These are phyloP conservation scores for Penicillium sp. DNA, from an alignment of 2,329 filamentous ascomycete species.

Conservation along the genomic window DNA sequence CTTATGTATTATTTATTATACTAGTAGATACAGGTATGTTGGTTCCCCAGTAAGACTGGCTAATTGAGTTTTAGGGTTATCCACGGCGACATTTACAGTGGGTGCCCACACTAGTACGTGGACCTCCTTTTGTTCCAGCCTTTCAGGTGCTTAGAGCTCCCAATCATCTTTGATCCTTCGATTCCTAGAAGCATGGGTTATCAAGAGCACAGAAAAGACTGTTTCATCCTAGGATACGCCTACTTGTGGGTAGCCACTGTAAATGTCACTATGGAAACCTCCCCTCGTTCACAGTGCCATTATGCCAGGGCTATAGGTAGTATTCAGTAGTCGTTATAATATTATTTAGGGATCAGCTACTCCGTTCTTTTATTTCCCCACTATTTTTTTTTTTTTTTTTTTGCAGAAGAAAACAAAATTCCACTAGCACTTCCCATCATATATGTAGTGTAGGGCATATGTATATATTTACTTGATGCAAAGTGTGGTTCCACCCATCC, in stretches of 20 bases:
- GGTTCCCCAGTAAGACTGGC: neutral
- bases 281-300: too few species aligned
- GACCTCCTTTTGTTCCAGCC: neutral
- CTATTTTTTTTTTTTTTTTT: too few species aligned
- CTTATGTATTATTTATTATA: neutral
- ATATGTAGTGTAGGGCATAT: too few species aligned
- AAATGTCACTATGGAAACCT: neutral
- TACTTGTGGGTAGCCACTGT: neutral
- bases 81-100: neutral
- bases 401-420: neutral
- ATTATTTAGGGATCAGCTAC: too few species aligned
- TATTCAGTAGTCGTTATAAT: too few species aligned
- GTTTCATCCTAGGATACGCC: neutral
- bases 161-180: neutral
- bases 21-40: neutral
- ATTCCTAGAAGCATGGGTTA: neutral
- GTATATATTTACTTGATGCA: too few species aligned
- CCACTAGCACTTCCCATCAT: too few species aligned
- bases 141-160: neutral
- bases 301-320: too few species aligned
- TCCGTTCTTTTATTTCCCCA: too few species aligned
- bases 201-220: neutral
- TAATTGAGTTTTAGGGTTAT: constrained; percentile 1
- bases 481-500: neutral
- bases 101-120: neutral